Percentiles rank a stretch among this genome's conserved stretches.
Conservation (phyloP, 495 filamentous ascomycete species). For the Neurospora sp. region DNA sequence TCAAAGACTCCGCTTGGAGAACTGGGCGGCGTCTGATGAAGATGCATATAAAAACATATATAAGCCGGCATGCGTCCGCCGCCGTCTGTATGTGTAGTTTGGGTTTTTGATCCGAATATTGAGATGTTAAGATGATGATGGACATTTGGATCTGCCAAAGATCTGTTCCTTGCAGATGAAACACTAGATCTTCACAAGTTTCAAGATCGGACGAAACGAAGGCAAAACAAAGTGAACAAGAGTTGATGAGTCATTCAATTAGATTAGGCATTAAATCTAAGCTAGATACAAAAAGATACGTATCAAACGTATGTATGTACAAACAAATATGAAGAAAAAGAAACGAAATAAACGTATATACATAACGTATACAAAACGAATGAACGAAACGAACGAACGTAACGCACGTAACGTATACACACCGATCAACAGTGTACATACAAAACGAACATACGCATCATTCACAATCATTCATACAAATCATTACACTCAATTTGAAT, state of each 20-base stretch:
- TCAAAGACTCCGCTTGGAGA: too few species aligned
- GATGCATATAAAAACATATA: neutral
- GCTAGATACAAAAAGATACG: neutral
- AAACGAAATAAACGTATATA: constrained; percentile 4
- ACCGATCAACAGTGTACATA: constrained; percentile 3
- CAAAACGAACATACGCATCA: constrained; percentile 10
- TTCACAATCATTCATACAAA: constrained; percentile 5
- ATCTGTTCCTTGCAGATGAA: neutral
- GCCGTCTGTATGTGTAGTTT: neutral
- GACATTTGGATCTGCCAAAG: neutral
- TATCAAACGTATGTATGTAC: constrained; percentile 2
- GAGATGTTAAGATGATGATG: neutral
- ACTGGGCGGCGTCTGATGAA: too few species aligned
- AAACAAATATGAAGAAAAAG: constrained; percentile 1
- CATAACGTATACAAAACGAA: constrained; percentile 3
- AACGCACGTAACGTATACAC: neutral
- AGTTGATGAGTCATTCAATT: neutral
- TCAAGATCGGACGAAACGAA: neutral
- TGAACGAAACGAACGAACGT: constrained; percentile 2
- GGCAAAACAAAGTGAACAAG: neutral
- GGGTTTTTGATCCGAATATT: neutral
- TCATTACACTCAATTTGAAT: constrained; percentile 5
- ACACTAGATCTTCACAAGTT: neutral
- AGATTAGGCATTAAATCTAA: neutral
- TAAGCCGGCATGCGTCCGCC: neutral